phyloP scores from a whole-genome alignment of 176 grass and related monocot species.

The Thinopyrum elongatum region DNA sequence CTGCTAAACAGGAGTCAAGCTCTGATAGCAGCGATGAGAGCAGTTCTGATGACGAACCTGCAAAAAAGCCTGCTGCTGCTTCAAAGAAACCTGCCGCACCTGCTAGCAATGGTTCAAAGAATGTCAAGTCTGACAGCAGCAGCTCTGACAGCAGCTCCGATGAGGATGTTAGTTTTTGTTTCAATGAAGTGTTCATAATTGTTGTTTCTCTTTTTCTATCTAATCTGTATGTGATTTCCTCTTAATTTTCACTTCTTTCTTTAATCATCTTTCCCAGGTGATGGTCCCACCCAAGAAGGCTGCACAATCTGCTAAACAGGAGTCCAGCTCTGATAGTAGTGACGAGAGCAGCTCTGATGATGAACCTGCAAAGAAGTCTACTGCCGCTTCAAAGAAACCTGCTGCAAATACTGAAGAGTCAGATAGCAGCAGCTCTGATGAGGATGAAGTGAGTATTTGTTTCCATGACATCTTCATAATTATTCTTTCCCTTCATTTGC shows the following conservation, averaged over 20 bases:
- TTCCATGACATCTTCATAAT: background rate
- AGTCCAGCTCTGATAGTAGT: slow-evolving; percentile 50
- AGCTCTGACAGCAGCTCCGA: slow-evolving; percentile 64
- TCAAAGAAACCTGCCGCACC: slow-evolving; percentile 23
- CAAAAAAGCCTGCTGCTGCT: slow-evolving; percentile 45
- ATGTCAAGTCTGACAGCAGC: slow-evolving; percentile 45
- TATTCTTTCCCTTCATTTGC: background rate
- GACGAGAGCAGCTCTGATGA: slow-evolving; percentile 41
- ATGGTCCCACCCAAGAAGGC: slow-evolving; percentile 51
- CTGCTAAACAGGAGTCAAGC: slow-evolving; percentile 51
- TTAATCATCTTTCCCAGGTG: slow-evolving; percentile 30
- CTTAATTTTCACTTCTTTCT: background rate
- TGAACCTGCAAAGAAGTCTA: slow-evolving; percentile 40
- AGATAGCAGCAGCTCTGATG: slow-evolving; percentile 55
- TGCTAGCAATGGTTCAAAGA: slow-evolving; percentile 58
- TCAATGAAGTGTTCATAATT: background rate
- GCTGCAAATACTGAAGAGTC: slow-evolving; percentile 16
- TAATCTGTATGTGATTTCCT: background rate
- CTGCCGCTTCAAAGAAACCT: slow-evolving; percentile 32
- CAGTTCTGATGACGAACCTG: slow-evolving; percentile 45
- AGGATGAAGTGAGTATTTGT: slow-evolving; percentile 44
- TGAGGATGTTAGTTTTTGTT: slow-evolving; percentile 40
- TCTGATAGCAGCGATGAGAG: slow-evolving; percentile 49
- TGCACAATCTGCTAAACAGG: slow-evolving; percentile 42
- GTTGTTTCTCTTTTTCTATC: background rate